Conservation (phyloP, 441 rosid genomes). For the Omphalea diandra region DNA sequence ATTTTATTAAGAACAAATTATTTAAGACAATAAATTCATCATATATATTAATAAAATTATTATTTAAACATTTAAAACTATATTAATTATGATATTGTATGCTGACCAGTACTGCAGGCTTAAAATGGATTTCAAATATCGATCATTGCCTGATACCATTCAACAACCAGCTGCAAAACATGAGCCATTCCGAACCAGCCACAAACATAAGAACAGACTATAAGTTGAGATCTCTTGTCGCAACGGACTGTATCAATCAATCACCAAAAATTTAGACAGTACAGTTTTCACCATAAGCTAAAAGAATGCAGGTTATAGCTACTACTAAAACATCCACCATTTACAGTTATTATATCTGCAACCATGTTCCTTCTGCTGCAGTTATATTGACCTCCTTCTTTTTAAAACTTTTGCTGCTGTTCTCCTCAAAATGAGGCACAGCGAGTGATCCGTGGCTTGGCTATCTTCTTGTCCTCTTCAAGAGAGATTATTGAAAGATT, state of each 20-base stretch:
- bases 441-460: slow-evolving; percentile 33
- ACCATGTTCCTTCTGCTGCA: not conserved
- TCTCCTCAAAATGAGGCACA: slow-evolving; percentile 25
- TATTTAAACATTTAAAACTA: too few species aligned
- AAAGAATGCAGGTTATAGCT: not conserved
- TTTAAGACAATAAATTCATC: too few species aligned
- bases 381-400: not conserved
- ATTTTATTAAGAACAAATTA: too few species aligned
- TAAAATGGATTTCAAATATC: too few species aligned
- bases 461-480: slow-evolving; percentile 39
- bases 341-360: not conserved
- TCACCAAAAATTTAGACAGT: not conserved
- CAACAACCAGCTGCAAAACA: too few species aligned
- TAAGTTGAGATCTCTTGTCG: not conserved
- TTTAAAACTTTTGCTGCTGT: not conserved
- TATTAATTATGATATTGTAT: too few species aligned
- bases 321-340: not conserved
- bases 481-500: slow-evolving; percentile 36
- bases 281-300: not conserved
- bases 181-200: too few species aligned
- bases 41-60: too few species aligned
- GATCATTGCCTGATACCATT: too few species aligned
- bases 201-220: not conserved
- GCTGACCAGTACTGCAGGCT: too few species aligned
- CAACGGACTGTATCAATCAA: not conserved